A percentile compares a stretch with the other conserved stretches of the same genome.
These are phyloP conservation scores for Ogataea glucozyma DNA, from an alignment of 805 yeast species.

Conservation along the genomic window DNA sequence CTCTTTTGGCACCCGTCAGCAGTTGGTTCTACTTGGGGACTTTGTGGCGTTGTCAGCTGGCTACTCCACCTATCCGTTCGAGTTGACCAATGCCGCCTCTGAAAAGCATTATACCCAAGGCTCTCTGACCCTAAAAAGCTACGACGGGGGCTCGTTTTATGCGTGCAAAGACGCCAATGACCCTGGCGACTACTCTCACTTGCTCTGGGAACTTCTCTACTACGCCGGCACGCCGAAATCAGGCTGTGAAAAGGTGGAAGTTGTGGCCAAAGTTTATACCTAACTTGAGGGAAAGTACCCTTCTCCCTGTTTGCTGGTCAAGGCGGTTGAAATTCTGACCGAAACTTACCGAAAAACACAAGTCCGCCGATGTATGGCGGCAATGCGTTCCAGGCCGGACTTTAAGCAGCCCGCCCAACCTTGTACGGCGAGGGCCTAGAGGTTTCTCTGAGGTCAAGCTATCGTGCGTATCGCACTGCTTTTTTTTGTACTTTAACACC, in stretches of 20 bases:
- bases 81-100: constrained; percentile 6
- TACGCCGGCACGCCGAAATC: constrained; percentile 14
- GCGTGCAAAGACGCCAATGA: constrained; percentile 43
- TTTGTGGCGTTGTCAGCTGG: constrained; percentile 17
- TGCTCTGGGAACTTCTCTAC: constrained; percentile 29
- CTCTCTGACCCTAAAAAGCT: constrained; percentile 12
- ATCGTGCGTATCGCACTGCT: too few relatives aligned
- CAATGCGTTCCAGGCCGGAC: too few relatives aligned
- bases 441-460: too few relatives aligned
- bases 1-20: constrained; percentile 12
- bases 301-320: too few relatives aligned
- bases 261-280: constrained; percentile 13
- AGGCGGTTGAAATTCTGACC: too few relatives aligned
- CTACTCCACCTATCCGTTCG: constrained; percentile 7
- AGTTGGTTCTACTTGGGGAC: constrained; percentile 15
- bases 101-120: constrained; percentile 16
- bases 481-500: too few relatives aligned
- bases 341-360: too few relatives aligned
- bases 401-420: too few relatives aligned
- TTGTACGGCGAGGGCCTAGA: too few relatives aligned
- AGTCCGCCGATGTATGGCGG: too few relatives aligned
- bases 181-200: constrained; percentile 39
- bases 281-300: background rate
- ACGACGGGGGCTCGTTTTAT: constrained; percentile 28
- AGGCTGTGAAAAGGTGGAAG: constrained; percentile 10